Base-by-base conservation (phyloP, 202 grass and related monocot genomes). In the Musa balbisiana region DNA sequence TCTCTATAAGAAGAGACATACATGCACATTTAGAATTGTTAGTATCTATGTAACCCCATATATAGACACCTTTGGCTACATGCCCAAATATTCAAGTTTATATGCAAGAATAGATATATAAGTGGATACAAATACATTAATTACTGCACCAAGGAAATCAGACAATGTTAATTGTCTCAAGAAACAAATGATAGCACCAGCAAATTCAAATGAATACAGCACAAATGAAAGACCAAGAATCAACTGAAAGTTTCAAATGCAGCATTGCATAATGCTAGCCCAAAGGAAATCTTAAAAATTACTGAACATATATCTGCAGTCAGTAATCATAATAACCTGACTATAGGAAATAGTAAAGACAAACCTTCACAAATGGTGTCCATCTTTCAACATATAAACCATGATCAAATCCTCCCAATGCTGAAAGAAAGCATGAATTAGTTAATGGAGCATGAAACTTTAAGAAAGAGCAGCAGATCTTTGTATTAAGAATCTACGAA, bases 341-440 rank as follows among this genome's bases (percentile, higher is more conserved):
- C 14, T 79, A 15, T 49, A 72, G 79, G 79, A 16, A 49, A 50
- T 12, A 73, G 71, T 52, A 73, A 75, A 54, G 73, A 89, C 77
- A 72, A 86, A 97, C 91, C 91, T 92, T 94, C 50, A 89, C 43
- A 73, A 98, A 98, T 53, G 82, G 78, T 27, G 91, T 89, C 84
- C 84, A 98, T 60, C 80, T 88, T 83, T 93, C 91, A 62, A 94
- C 91, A 78, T 98, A 98, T 81, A 98, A 82, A 9, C 91, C 91
- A 80, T 88, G 88, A 43, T 87, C 85, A 92, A 89, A 94, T 56
- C 91, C 87, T 84, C 91, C 94, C 22, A 98, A 67, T 0, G 87
- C 94, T 94, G 69, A 51, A 83, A 74, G 33, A 81, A 64, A 62
- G 12, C 77, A 79, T 53, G 64, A 53, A 51, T 69, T 66, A 65